These are phyloP conservation scores for Ustulina deusta DNA, from an alignment of 2,329 filamentous ascomycete species.

Conservation along the genomic window DNA sequence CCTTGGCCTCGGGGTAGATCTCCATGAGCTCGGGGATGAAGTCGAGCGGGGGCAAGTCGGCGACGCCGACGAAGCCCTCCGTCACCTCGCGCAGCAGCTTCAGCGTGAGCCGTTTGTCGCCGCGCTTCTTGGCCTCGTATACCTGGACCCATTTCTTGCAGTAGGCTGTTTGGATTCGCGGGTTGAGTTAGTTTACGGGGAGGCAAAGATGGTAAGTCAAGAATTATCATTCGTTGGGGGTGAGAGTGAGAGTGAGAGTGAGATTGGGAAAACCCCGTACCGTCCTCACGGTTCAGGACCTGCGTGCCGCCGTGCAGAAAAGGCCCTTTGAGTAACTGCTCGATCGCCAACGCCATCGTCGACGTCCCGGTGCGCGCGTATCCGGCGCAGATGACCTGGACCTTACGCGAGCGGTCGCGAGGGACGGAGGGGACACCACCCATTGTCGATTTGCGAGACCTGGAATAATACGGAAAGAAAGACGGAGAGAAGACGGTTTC, in stretches of 20 bases:
- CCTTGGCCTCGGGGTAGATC: conserved; percentile 62
- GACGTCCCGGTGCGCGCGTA: conserved; percentile 62
- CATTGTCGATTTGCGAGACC: conserved; percentile 16
- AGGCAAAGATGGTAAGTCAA: not conserved
- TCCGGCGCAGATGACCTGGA: conserved; percentile 59
- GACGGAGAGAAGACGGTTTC: not conserved
- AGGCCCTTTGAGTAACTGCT: conserved; percentile 60
- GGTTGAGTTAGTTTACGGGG: not conserved
- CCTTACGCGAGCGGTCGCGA: conserved; percentile 46
- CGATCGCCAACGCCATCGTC: conserved; percentile 61
- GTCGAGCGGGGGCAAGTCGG: conserved; percentile 58
- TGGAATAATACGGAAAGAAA: not conserved
- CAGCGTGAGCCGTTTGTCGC: conserved; percentile 48
- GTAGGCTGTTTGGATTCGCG: conserved; percentile 16
- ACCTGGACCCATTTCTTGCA: conserved; percentile 38
- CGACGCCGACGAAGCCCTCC: conserved; percentile 60
- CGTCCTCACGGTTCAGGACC: conserved; percentile 52
- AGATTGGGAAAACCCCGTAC: conserved; percentile 41
- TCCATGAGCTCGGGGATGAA: conserved; percentile 60
- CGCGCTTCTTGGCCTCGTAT: conserved; percentile 30
- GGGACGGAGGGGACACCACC: conserved; percentile 47
- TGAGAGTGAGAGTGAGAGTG: not conserved
- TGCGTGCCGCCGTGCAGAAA: conserved; percentile 62
- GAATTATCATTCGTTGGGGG: too few relatives aligned
- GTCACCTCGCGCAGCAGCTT: conserved; percentile 53